phyloP scores from a whole-genome alignment of 2,329 filamentous ascomycete genomes.

The Ophiostoma montium region DNA sequence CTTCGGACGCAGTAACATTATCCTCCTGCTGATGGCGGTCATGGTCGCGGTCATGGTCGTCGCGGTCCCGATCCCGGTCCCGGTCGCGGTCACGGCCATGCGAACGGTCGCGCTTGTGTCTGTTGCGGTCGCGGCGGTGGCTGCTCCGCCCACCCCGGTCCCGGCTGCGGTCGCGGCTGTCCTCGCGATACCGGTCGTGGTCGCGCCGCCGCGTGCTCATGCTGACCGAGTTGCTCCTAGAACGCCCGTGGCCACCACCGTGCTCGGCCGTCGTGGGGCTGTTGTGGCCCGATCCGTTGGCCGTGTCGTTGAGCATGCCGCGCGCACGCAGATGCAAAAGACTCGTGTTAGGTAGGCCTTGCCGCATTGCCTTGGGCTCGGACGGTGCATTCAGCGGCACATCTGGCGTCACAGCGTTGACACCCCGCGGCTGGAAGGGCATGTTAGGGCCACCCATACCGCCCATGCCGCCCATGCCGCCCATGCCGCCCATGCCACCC shows the following conservation, averaged over 20 bases:
- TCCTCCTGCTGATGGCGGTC: background rate
- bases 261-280: conserved; percentile 11
- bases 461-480: conserved; percentile 40
- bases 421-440: background rate
- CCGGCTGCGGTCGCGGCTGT: conserved; percentile 17
- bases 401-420: conserved; percentile 14
- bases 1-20: background rate
- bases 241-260: conserved; percentile 21
- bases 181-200: conserved; percentile 24
- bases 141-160: conserved; percentile 18
- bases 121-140: conserved; percentile 14
- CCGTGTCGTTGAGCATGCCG: conserved; percentile 17
- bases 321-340: conserved; percentile 48
- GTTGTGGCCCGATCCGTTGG: conserved; percentile 5
- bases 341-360: conserved; percentile 72
- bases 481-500: conserved; percentile 30
- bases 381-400: conserved; percentile 65
- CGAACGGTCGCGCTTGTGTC: background rate
- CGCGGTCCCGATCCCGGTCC: conserved; percentile 8
- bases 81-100: conserved; percentile 13
- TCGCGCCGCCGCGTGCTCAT: conserved; percentile 16
- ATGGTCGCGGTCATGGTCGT: conserved; percentile 14
- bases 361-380: conserved; percentile 87
- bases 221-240: conserved; percentile 34
- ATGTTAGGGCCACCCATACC: background rate